Evolutionary conservation across 2,329 filamentous ascomycete genomes (phyloP), one percentile per base, ranked within the genome.

Genomic region (Rutstroemia sp.): DNA sequence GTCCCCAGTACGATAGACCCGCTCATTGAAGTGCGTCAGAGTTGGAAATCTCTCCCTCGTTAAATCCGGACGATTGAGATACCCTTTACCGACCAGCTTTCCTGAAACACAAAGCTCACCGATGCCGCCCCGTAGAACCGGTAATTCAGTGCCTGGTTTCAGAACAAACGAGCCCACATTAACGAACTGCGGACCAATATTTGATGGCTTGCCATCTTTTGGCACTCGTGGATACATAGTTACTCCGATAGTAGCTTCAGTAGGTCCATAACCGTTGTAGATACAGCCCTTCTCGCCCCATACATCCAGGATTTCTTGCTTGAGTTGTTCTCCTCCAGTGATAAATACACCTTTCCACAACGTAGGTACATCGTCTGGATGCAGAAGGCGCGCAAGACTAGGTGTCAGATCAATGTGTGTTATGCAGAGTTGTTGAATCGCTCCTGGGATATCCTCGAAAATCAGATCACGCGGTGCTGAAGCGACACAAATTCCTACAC

Each of bases 401-500:
- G 92, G 92, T 0, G 92, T 96, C 2, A 96, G 76, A 69, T 96
- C 92, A 54, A 96, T 90, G 66, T 96, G 92, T 0, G 92, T 96
- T 60, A 96, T 92, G 8, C 76, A 73, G 4, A 95, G 77, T 21
- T 76, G 77, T 17, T 80, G 81, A 57, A 96, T 92, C 0, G 86
- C 83, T 1, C 79, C 80, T 1, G 87, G 78, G 16, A 96, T 76
- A 64, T 96, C 89, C 64, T 94, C 89, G 36, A 96, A 84, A 1
- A 96, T 86, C 1, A 96, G 68, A 67, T 96, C 91, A 61, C 89
- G 81, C 0, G 89, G 88, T 6, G 89, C 91, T 2, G 88, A 85
- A 2, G 92, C 87, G 0, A 96, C 80, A 4, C 87, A 86, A 25
- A 96, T 91, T 1, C 91, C 91, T 0, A 94, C 88, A 27, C 87